These are phyloP conservation scores for Alternaria sp. DNA, from an alignment of 2,329 filamentous ascomycete genomes.

Conservation along the genomic window DNA sequence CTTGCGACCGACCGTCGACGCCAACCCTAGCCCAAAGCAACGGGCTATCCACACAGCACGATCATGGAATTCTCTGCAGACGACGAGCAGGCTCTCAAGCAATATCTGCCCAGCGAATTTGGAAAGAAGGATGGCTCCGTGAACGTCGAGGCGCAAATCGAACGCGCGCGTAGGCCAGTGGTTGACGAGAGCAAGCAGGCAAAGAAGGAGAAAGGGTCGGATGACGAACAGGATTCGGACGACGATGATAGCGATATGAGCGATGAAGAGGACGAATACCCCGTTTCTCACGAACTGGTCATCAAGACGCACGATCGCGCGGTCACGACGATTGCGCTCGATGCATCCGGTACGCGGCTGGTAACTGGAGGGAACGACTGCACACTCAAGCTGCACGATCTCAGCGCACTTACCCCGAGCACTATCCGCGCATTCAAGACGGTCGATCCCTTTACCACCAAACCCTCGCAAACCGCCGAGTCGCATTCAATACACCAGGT, in stretches of 20 bases:
- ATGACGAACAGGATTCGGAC: slow-evolving; percentile 45
- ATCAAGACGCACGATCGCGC: slow-evolving; percentile 91
- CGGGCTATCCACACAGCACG: slow-evolving; percentile 8
- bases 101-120: slow-evolving; percentile 82
- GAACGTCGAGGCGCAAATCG: slow-evolving; percentile 80
- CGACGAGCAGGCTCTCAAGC: slow-evolving; percentile 72
- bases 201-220: slow-evolving; percentile 38
- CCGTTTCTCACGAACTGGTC: slow-evolving; percentile 89
- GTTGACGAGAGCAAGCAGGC: slow-evolving; percentile 43
- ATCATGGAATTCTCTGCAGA: slow-evolving; percentile 41
- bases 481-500: slow-evolving; percentile 88
- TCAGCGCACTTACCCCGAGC: slow-evolving; percentile 92
- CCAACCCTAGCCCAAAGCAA: slow-evolving; percentile 4
- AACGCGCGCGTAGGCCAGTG: slow-evolving; percentile 72
- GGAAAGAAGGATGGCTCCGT: slow-evolving; percentile 79
- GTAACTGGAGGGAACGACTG: slow-evolving; percentile 93
- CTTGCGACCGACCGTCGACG: not conserved
- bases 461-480: slow-evolving; percentile 73
- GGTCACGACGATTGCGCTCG: slow-evolving; percentile 82
- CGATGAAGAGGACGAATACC: slow-evolving; percentile 82
- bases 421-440: slow-evolving; percentile 93
- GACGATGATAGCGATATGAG: slow-evolving; percentile 65
- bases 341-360: slow-evolving; percentile 82
- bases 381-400: slow-evolving; percentile 90
- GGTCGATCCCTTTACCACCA: slow-evolving; percentile 83